Evolutionary conservation across 2,329 filamentous ascomycete species (phyloP).

Genomic region (Fusarium sp.): DNA sequence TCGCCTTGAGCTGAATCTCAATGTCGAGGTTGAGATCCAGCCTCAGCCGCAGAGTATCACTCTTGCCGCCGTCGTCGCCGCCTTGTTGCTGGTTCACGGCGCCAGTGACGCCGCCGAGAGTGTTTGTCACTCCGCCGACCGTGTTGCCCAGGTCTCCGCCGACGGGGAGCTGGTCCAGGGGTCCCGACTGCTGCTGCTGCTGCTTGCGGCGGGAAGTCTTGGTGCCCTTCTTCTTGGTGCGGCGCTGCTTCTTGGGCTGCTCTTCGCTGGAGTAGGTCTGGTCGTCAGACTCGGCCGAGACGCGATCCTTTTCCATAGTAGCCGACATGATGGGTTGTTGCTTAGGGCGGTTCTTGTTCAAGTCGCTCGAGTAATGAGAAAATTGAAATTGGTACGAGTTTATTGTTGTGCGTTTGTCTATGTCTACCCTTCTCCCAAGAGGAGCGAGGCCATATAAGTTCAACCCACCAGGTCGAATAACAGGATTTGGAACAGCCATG

Average conservation of each 20-base stretch:
- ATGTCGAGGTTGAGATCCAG: constrained; percentile 86
- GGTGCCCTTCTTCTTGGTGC: constrained; percentile 48
- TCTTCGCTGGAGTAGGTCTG: constrained; percentile 40
- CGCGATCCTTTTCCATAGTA: constrained; percentile 44
- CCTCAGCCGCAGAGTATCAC: constrained; percentile 75
- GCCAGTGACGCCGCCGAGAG: constrained; percentile 55
- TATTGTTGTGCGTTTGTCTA: not conserved
- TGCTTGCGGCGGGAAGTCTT: constrained; percentile 43
- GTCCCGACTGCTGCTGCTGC: constrained; percentile 34
- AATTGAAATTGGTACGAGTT: not conserved
- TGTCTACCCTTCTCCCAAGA: constrained; percentile 13
- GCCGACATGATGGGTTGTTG: constrained; percentile 34
- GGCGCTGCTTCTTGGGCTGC: constrained; percentile 39
- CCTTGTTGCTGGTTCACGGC: constrained; percentile 52
- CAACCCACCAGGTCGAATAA: constrained; percentile 32
- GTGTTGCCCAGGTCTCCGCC: constrained; percentile 50
- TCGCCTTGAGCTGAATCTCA: constrained; percentile 87
- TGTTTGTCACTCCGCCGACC: constrained; percentile 53
- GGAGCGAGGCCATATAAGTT: constrained; percentile 40
- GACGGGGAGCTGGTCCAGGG: constrained; percentile 53
- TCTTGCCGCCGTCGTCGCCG: constrained; percentile 57
- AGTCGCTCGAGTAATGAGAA: not conserved
- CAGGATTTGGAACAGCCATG: constrained; percentile 46
- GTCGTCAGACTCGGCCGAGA: constrained; percentile 42
- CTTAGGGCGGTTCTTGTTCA: too few relatives aligned